Evolutionary conservation across 2,329 filamentous ascomycete species (phyloP).

Genomic region (Tolypocladium album): DNA sequence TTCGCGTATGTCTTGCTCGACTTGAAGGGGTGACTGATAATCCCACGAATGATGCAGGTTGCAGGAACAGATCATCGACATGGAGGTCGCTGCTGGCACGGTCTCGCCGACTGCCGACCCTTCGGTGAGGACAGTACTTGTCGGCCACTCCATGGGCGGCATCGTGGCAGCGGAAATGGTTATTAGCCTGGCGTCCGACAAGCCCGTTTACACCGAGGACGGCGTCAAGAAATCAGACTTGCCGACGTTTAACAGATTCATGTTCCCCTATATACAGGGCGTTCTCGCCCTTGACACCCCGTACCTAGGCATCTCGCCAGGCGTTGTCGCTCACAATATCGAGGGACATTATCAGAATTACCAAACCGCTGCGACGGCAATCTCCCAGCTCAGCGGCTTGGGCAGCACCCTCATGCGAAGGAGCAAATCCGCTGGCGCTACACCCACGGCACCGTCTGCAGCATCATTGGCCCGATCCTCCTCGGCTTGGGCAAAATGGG

Average conservation of each 20-base stretch:
- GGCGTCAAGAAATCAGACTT: conserved; percentile 24
- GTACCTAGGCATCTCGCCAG: conserved; percentile 70
- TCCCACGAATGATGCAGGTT: conserved; percentile 45
- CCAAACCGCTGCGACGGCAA: conserved; percentile 49
- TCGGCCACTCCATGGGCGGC: conserved; percentile 87
- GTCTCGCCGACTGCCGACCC: conserved; percentile 79
- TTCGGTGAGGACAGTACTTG: conserved; percentile 67
- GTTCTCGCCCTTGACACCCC: conserved; percentile 92
- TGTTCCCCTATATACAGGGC: conserved; percentile 90
- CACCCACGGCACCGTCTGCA: conserved; percentile 2
- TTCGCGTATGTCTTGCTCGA: too few relatives aligned
- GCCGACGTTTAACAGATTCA: conserved; percentile 47
- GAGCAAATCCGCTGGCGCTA: conserved; percentile 9
- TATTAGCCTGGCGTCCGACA: conserved; percentile 54
- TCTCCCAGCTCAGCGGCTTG: conserved; percentile 54
- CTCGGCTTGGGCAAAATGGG: conserved; percentile 63
- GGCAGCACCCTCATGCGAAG: conserved; percentile 53
- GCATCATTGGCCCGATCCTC: conserved; percentile 7
- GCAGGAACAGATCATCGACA: conserved; percentile 82
- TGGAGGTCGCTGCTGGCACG: conserved; percentile 74
- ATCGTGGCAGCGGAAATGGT: conserved; percentile 89
- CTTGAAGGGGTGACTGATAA: neutral
- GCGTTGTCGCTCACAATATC: conserved; percentile 72
- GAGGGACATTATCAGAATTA: conserved; percentile 67
- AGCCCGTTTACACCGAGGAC: conserved; percentile 38